Conservation (phyloP, 1,284 basidiomycete species). For the Blastosporella zonata region DNA sequence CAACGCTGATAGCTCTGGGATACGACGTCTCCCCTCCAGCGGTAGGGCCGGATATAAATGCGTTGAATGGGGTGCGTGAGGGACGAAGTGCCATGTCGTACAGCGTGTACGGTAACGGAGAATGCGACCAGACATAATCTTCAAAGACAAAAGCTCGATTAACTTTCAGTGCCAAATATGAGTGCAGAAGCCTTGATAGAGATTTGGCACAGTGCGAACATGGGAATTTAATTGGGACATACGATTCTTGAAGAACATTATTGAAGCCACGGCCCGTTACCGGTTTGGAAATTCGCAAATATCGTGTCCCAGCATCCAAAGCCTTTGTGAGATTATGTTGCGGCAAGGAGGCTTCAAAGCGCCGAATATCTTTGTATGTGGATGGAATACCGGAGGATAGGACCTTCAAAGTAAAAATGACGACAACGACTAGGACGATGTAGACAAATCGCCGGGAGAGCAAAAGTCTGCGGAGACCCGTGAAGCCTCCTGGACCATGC, state of each 20-base stretch:
- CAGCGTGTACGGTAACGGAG: constrained; percentile 44
- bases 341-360: constrained; percentile 32
- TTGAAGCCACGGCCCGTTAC: constrained; percentile 54
- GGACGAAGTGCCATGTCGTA: constrained; percentile 48
- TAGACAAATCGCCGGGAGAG: constrained; percentile 11
- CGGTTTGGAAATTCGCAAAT: constrained; percentile 45
- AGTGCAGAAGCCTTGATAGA: constrained; percentile 36
- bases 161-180: constrained; percentile 44
- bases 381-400: constrained; percentile 37
- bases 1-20: constrained; percentile 20
- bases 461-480: constrained; percentile 7
- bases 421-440: constrained; percentile 15
- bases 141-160: constrained; percentile 58
- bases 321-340: constrained; percentile 32
- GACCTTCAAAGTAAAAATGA: constrained; percentile 28
- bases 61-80: constrained; percentile 54
- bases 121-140: constrained; percentile 61
- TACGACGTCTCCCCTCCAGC: constrained; percentile 41
- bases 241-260: constrained; percentile 55
- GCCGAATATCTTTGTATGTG: constrained; percentile 32
- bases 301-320: constrained; percentile 22
- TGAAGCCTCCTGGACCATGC: constrained; percentile 10
- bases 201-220: background rate
- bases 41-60: constrained; percentile 54
- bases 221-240: background rate